Conservation (phyloP, 2,329 filamentous ascomycete genomes). For the Phyllosticta citrichinensis region DNA sequence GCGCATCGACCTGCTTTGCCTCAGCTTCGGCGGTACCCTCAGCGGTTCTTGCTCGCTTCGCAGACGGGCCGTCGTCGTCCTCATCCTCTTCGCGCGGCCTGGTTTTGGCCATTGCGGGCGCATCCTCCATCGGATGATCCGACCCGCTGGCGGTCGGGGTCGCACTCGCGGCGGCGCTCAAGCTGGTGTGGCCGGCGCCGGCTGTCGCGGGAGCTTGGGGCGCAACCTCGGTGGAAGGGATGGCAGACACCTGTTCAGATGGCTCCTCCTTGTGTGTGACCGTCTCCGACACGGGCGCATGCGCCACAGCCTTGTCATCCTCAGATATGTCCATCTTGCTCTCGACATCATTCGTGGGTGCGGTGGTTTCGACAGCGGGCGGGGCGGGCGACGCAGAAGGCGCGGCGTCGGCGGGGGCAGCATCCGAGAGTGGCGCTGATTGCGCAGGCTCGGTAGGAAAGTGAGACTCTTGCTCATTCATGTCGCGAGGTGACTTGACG, state of each 20-base stretch:
- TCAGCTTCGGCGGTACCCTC: constrained; percentile 24
- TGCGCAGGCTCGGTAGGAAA: background rate
- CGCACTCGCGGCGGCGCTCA: constrained; percentile 2
- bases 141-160: background rate
- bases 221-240: constrained; percentile 1
- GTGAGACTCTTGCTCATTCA: background rate
- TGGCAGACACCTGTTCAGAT: constrained; percentile 1
- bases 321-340: constrained; percentile 1
- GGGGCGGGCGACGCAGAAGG: background rate
- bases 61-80: constrained; percentile 51
- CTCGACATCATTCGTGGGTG: background rate
- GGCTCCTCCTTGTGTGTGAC: constrained; percentile 7
- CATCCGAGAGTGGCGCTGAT: background rate
- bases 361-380: background rate
- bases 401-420: background rate
- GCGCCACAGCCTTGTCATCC: background rate
- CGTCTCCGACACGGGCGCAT: background rate
- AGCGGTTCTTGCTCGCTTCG: constrained; percentile 74
- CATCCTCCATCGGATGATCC: constrained; percentile 30
- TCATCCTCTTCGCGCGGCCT: constrained; percentile 70
- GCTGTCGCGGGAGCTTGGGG: constrained; percentile 2
- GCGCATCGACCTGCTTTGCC: constrained; percentile 36
- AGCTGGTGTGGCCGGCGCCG: background rate
- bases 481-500: background rate
- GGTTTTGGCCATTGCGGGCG: constrained; percentile 36